Percentiles rank a stretch among this genome's conserved stretches.
phyloP scores from a whole-genome alignment of 106 monocot species.

The Dendrobium officinale region DNA sequence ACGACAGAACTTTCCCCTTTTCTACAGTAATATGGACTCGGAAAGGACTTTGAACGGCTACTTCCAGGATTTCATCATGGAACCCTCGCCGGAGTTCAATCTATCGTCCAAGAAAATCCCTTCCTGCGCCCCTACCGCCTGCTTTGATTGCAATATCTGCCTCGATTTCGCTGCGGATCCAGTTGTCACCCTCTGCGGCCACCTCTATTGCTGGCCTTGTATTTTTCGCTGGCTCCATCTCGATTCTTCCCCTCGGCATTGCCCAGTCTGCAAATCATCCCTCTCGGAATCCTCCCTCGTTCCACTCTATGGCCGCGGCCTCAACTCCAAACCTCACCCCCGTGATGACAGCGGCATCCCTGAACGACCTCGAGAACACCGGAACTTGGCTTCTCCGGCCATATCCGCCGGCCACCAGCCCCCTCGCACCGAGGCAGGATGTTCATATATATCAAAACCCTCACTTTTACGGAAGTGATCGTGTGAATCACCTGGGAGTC shows the following conservation, averaged over 20 bases:
- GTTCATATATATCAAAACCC: conserved; percentile 6
- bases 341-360: conserved; percentile 26
- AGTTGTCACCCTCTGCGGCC: conserved; percentile 55
- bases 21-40: background rate
- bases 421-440: background rate
- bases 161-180: conserved; percentile 38
- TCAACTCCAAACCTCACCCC: background rate
- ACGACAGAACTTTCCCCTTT: background rate
- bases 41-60: background rate
- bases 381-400: background rate
- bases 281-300: conserved; percentile 13
- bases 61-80: background rate
- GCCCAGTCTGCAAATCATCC: conserved; percentile 21
- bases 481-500: conserved; percentile 10
- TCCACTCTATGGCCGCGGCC: conserved; percentile 16
- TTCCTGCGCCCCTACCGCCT: background rate
- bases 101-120: background rate
- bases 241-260: background rate
- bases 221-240: conserved; percentile 36
- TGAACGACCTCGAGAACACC: conserved; percentile 28
- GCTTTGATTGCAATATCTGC: conserved; percentile 61
- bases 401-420: background rate
- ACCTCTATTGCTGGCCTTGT: conserved; percentile 62
- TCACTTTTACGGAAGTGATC: background rate
- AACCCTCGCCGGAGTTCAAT: background rate